These are phyloP conservation scores for Orbilia javanica DNA, from an alignment of 2,329 filamentous ascomycete genomes.

Conservation along the genomic window DNA sequence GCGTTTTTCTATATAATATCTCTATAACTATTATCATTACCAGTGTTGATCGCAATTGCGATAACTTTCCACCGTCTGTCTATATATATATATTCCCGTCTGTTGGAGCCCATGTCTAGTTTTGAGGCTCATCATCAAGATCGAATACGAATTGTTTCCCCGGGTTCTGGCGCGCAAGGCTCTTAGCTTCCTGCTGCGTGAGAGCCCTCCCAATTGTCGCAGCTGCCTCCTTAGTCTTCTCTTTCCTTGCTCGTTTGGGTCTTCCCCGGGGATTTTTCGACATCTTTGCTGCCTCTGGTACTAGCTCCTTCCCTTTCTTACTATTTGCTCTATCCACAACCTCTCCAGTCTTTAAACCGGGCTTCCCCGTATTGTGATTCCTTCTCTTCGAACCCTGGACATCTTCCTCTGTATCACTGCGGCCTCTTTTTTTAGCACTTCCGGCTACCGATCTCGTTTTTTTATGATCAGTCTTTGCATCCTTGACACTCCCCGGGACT, in stretches of 20 bases:
- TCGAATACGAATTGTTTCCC: conserved; percentile 34
- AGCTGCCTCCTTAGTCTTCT: not conserved
- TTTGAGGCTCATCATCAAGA: conserved; percentile 29
- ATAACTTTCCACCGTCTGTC: not conserved
- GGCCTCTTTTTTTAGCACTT: not conserved
- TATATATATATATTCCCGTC: not conserved
- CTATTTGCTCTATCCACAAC: not conserved
- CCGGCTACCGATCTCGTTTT: not conserved
- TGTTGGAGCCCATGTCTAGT: too few relatives aligned
- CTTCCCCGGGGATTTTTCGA: not conserved
- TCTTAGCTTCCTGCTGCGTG: conserved; percentile 6
- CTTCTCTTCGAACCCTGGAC: not conserved
- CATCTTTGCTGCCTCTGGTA: too few relatives aligned
- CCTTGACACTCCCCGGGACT: not conserved
- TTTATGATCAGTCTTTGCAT: not conserved
- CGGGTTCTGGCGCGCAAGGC: conserved; percentile 18
- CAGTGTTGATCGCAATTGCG: not conserved
- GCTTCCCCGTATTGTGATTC: not conserved
- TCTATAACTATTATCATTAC: not conserved
- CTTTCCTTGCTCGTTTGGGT: not conserved
- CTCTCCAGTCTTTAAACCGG: not conserved
- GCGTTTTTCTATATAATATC: not conserved
- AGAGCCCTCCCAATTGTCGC: not conserved
- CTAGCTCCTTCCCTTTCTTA: not conserved
- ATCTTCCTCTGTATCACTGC: not conserved